A percentile compares a stretch with the other conserved stretches of the same genome.
phyloP scores from a whole-genome alignment of 352 stramenopile genomes.

The Thalassiosira mediterranea region DNA sequence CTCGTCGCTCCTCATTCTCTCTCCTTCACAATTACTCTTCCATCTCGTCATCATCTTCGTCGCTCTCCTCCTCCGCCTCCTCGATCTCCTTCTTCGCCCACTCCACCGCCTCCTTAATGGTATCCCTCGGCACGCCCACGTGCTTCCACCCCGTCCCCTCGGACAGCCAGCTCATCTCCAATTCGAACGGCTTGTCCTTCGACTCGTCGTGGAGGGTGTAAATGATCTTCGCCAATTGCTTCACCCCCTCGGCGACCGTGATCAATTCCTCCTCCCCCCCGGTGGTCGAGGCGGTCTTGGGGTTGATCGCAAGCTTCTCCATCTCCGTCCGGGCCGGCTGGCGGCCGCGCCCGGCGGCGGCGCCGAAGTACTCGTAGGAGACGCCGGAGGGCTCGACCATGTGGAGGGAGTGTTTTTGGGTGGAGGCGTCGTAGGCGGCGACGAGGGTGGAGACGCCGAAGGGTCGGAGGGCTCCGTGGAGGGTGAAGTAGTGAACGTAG shows the following conservation, averaged over 20 bases:
- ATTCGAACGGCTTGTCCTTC: conserved; percentile 97
- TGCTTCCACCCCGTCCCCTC: conserved; percentile 95
- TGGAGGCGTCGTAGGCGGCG: conserved; percentile 93
- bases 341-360: conserved; percentile 95
- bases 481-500: conserved; percentile 99
- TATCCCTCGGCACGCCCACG: conserved; percentile 88
- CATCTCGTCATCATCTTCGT: conserved; percentile 73
- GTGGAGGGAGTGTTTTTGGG: conserved; percentile 73
- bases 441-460: conserved; percentile 96
- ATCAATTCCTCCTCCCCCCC: conserved; percentile 57
- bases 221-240: conserved; percentile 98
- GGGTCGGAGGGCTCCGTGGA: conserved; percentile 95
- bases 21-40: conserved; percentile 45
- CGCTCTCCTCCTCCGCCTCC: conserved; percentile 84
- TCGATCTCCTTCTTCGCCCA: conserved; percentile 84
- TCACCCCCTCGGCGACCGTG: conserved; percentile 94
- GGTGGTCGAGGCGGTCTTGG: conserved; percentile 7
- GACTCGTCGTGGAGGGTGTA: conserved; percentile 95
- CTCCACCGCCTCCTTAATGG: conserved; percentile 62
- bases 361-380: conserved; percentile 94
- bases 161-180: conserved; percentile 98
- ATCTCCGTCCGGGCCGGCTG: conserved; percentile 99
- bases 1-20: not conserved
- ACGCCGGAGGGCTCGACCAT: conserved; percentile 87
- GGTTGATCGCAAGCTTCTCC: conserved; percentile 93